Conservation (phyloP, 306 rosid species). For the Sechiopsis laciniata region DNA sequence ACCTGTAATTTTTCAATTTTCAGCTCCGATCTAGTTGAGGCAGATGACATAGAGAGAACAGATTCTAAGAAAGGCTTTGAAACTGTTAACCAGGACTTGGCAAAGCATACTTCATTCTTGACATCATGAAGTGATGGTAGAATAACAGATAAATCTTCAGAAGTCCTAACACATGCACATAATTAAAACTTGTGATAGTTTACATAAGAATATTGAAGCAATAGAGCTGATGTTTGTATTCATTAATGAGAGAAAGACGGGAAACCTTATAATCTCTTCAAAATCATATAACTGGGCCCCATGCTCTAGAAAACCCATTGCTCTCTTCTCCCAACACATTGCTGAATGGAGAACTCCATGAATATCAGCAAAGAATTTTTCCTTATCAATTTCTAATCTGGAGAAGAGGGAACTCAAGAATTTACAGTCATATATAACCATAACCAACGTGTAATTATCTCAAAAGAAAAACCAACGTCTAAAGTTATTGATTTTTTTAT, state of each 20-base stretch:
- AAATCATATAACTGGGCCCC: conserved; percentile 57
- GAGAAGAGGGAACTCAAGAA: conserved; percentile 21
- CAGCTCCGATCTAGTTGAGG: conserved; percentile 37
- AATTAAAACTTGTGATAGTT: conserved; percentile 16
- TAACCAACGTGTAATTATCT: conserved; percentile 2
- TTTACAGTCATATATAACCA: conserved; percentile 15
- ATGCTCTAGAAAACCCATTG: conserved; percentile 49
- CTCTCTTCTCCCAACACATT: conserved; percentile 70
- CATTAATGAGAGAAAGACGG: conserved; percentile 16
- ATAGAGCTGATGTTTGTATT: background rate
- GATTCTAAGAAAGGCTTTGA: conserved; percentile 54
- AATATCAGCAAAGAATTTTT: conserved; percentile 50
- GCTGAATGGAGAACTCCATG: conserved; percentile 48
- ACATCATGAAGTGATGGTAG: conserved; percentile 66
- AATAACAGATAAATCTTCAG: conserved; percentile 54
- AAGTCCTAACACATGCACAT: conserved; percentile 47
- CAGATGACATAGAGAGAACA: conserved; percentile 25
- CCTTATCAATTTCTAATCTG: conserved; percentile 64
- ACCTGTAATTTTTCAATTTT: conserved; percentile 74
- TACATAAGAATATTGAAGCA: background rate
- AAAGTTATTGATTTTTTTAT: background rate
- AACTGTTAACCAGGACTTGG: conserved; percentile 59
- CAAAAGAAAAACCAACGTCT: background rate
- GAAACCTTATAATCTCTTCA: conserved; percentile 69
- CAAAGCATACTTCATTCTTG: conserved; percentile 47